Evolutionary conservation across 2,329 filamentous ascomycete species (phyloP), one percentile per base, ranked within the genome.

Genomic region (Leptodontidium sp.): DNA sequence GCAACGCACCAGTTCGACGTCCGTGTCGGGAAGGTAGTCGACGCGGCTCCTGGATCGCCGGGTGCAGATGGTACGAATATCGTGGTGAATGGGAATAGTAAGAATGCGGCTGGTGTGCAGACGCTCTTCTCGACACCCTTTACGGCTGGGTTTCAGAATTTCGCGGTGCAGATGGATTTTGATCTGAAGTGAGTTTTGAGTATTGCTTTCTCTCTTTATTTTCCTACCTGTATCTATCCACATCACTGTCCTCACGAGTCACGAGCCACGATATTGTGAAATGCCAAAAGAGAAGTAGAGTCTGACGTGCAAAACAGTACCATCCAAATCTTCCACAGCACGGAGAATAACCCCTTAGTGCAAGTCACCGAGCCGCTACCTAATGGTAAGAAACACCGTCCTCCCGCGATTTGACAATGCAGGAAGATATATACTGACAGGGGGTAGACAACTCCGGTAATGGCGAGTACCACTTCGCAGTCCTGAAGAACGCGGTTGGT

Each of bases 381-480:
- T 12, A 59, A 59, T 58, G 38, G 53, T 66, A 53, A 38, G 61
- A 24, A 53, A 35, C 29, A 26, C 32, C 8, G 5, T 11, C 2
- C 38, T 40, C 38, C 38, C 9, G 5, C 38, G 38, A 11, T 40
- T 11, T 40, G 38, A 40, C 38, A 12, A 40, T 40, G 4, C 38
- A 40, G 38, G 9, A 12, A 7, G 38, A 40, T 40, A 12, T 2
- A 40, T 64, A 45, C 35, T 64, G 12, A 62, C 38, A 21, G 17
- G 5, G 17, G 17, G 38, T 21, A 66, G 68, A 70, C 43, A 65
- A 64, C 32, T 12, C 82, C 53, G 87, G 87, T 11, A 82, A 84
- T 63, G 87, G 87, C 29, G 86, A 89, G 75, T 88, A 84, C 77
- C 87, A 90, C 76, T 84, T 89, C 62, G 88, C 87, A 53, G 75